Evolutionary conservation across 495 filamentous ascomycete species (phyloP), one percentile per base, ranked within the genome.

Genomic region (Astrothelium subdiscretum): DNA sequence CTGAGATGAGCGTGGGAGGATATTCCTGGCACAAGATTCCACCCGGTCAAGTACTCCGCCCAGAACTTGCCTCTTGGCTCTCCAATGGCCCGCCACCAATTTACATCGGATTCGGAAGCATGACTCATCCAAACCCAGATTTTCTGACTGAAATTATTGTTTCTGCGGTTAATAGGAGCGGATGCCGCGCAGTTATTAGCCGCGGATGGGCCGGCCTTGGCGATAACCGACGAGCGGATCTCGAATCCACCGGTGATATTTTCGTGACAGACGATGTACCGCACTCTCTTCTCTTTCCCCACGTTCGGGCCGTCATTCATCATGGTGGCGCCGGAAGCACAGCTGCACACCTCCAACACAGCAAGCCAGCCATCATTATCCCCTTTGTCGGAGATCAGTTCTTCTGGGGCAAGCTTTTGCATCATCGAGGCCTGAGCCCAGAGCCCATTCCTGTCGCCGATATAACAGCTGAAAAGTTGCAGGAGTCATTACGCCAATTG

Each of bases 361-460:
- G 85, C 1, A 80, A 81, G 38, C 89, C 89, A 2, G 92, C 89
- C 0, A 79, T 89, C 1, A 79, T 94, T 27, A 83, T 94, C 10
- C 89, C 89, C 0, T 94, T 94, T 74, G 92, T 94, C 67, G 89
- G 89, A 3, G 89, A 92, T 61, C 88, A 92, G 68, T 85, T 87
- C 1, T 92, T 91, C 64, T 92, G 89, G 89, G 89, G 89, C 20
- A 75, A 80, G 1, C 88, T 92, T 79, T 81, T 92, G 24, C 83
- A 85, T 2, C 77, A 73, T 51, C 84, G 87, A 20, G 86, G 87
- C 4, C 89, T 88, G 1, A 89, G 89, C 2, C 88, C 88, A 0
- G 65, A 71, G 0, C 88, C 89, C 0, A 87, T 91, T 62, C 85
- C 87, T 0, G 80, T 84, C 70, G 87, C 85, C 66, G 77, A 82